These are phyloP conservation scores for Coemansia sp. DNA, from an alignment of 192 early-diverging fungal species.

Conservation along the genomic window DNA sequence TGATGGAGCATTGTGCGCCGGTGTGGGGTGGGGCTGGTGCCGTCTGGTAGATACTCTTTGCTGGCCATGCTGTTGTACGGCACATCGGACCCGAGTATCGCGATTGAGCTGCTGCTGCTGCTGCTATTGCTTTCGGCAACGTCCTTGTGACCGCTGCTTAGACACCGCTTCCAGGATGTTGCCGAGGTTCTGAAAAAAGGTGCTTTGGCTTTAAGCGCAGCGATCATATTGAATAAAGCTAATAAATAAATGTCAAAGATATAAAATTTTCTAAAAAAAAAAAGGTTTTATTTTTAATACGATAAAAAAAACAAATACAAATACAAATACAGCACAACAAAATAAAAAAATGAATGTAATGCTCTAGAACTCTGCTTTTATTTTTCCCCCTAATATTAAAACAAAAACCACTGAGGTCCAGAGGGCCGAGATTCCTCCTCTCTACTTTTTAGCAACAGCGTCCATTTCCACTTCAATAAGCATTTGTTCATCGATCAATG, in stretches of 20 bases:
- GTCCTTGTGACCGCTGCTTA: not conserved
- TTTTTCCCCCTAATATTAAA: no score
- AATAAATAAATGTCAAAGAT: no score
- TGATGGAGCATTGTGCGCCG: conserved; percentile 5
- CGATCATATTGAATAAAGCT: no score
- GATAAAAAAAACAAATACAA: not conserved
- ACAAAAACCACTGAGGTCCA: no score
- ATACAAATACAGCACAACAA: no score
- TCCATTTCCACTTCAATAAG: conserved; percentile 52
- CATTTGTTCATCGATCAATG: conserved; percentile 41
- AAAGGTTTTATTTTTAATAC: no score
- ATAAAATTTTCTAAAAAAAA: no score
- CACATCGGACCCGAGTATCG: conserved; percentile 15
- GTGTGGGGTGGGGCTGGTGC: not conserved
- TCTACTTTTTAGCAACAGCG: conserved; percentile 19
- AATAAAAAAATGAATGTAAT: not conserved
- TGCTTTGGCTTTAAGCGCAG: no score
- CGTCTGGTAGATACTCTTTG: not conserved
- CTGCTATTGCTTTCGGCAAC: not conserved
- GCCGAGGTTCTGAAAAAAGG: no score
- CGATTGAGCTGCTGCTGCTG: conserved; percentile 17
- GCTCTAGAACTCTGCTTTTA: no score
- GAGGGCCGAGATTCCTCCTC: not conserved
- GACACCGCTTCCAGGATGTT: no score
- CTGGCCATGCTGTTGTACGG: conserved; percentile 6